Base-by-base conservation (phyloP, 495 filamentous ascomycete species). In the Penicillium riverlandense region DNA sequence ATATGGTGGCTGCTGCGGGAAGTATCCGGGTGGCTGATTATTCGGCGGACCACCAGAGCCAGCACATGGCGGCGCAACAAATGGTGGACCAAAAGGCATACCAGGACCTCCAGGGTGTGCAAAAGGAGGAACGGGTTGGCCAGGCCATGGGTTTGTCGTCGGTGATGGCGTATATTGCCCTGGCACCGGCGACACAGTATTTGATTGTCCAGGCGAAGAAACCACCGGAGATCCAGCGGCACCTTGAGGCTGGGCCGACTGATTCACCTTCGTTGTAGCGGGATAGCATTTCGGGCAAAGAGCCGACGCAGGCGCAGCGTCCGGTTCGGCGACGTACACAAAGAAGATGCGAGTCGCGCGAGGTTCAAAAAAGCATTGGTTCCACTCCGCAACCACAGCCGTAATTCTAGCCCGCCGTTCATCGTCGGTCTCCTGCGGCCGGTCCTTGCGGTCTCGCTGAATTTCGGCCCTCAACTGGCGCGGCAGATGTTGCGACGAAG, bases 361-460 rank as follows among this genome's bases (percentile, higher is more conserved):
- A 11, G 60, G 65, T 3, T 61, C 62, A 35, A 78, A 78, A 37
- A 78, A 78, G 30, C 61, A 66, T 38, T 69, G 63, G 41, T 78
- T 78, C 74, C 74, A 78, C 51, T 77, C 74, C 9, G 57, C 58
- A 16, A 76, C 58, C 6, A 73, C 67, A 7, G 66, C 65, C 29
- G 66, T 38, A 29, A 77, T 68, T 10, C 67, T 63, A 8, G 53
- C 48, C 34, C 52, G 59, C 7, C 71, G 65, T 47, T 72, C 54
- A 22, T 69, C 66, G 38, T 71, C 63, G 1, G 67, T 63, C 45
- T 74, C 70, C 41, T 68, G 62, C 6, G 65, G 61, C 9, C 64
- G 52, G 43, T 69, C 69, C 41, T 74, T 67, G 28, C 67, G 59
- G 44, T 73, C 66, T 31, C 68, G 61, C 45, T 64, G 54, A 12